Evolutionary conservation across 2,329 filamentous ascomycete species (phyloP).

Genomic region (Eutypella sp.): DNA sequence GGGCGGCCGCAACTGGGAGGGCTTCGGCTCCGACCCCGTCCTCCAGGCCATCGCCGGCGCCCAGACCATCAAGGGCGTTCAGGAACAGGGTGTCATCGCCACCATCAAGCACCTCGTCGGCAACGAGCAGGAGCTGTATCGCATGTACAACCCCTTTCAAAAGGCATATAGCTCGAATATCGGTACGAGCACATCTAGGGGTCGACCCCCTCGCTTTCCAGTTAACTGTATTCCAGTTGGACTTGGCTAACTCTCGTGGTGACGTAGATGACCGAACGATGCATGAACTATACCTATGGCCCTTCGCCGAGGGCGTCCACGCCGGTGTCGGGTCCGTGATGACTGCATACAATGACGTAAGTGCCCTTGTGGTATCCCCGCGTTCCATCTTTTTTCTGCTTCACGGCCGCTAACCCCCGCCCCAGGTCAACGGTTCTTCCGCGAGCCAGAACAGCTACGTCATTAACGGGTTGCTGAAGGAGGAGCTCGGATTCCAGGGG

Average conservation of each 20-base stretch:
- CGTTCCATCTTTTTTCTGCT: background rate
- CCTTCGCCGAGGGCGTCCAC: conserved; percentile 70
- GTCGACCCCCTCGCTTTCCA: too few relatives aligned
- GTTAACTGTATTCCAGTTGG: too few relatives aligned
- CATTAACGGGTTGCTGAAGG: conserved; percentile 66
- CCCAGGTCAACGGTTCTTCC: conserved; percentile 60
- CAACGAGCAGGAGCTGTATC: conserved; percentile 48
- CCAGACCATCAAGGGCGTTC: conserved; percentile 51
- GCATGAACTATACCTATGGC: conserved; percentile 75
- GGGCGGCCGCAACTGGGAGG: conserved; percentile 72
- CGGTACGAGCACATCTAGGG: too few relatives aligned
- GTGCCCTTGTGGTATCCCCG: conserved; percentile 2
- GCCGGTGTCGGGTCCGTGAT: conserved; percentile 77
- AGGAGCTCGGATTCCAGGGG: conserved; percentile 69
- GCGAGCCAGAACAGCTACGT: conserved; percentile 64
- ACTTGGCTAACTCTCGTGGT: conserved; percentile 3
- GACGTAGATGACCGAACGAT: conserved; percentile 32
- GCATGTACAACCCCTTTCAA: conserved; percentile 51
- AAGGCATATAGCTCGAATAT: conserved; percentile 60
- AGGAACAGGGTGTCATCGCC: conserved; percentile 51
- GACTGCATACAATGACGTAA: conserved; percentile 69
- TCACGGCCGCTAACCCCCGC: background rate
- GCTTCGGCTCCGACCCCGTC: conserved; percentile 65
- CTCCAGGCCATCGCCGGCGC: conserved; percentile 51
- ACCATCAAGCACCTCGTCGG: conserved; percentile 53